Evolutionary conservation across 1,284 basidiomycete genomes (phyloP).

Genomic region (Cryptococcus maquisensis): DNA sequence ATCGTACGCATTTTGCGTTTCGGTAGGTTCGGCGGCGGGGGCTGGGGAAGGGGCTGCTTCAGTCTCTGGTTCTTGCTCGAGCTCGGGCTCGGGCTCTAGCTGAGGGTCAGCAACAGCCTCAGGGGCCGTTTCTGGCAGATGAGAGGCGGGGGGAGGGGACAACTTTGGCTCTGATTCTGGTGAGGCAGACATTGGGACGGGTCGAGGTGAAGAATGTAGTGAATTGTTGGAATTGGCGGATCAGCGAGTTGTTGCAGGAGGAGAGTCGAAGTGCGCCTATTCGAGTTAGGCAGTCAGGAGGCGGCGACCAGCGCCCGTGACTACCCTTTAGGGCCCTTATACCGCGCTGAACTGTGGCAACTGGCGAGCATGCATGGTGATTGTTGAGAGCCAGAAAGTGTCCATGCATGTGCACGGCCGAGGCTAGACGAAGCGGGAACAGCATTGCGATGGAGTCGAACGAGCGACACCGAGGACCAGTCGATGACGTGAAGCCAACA

Average conservation of each 20-base stretch:
- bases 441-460: too few species aligned
- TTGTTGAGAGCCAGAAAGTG: too few species aligned
- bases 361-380: too few species aligned
- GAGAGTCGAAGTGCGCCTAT: too few species aligned
- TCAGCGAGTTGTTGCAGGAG: too few species aligned
- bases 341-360: not conserved
- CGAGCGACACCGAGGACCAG: too few species aligned
- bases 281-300: too few species aligned
- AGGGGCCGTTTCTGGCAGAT: not conserved
- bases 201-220: not conserved
- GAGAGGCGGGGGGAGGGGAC: not conserved
- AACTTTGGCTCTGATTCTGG: constrained; percentile 8
- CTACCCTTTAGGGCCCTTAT: not conserved
- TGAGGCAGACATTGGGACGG: constrained; percentile 12
- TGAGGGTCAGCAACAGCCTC: not conserved
- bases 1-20: constrained; percentile 14
- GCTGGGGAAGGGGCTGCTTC: not conserved
- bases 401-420: too few species aligned
- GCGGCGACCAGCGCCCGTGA: too few species aligned
- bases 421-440: too few species aligned
- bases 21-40: not conserved
- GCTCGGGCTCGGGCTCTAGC: not conserved
- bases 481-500: too few species aligned
- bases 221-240: too few species aligned
- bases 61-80: not conserved